Conservation (phyloP, 2,329 filamentous ascomycete species). For the Talaromyces amestolkiae region DNA sequence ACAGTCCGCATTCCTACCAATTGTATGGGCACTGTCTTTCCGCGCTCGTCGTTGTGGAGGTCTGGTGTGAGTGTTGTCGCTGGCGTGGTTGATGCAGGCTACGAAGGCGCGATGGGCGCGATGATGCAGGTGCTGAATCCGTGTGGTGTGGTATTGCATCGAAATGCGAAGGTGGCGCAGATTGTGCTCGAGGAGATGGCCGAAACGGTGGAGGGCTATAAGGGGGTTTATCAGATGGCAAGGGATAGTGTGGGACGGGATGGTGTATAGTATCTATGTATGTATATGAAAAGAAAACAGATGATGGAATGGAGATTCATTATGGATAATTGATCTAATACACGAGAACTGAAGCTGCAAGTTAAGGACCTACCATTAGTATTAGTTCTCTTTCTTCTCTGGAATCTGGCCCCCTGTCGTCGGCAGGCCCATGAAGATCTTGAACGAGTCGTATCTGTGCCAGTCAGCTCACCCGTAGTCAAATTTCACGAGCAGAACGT, state of each 20-base stretch:
- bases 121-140: slow-evolving; percentile 40
- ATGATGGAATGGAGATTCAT: background rate
- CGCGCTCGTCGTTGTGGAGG: slow-evolving; percentile 41
- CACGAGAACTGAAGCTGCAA: background rate
- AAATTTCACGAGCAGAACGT: slow-evolving; percentile 43
- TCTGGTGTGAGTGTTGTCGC: slow-evolving; percentile 39
- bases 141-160: slow-evolving; percentile 33
- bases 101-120: slow-evolving; percentile 42
- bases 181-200: slow-evolving; percentile 42
- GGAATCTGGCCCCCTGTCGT: slow-evolving; percentile 67
- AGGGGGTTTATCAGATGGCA: slow-evolving; percentile 38
- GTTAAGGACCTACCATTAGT: slow-evolving; percentile 6
- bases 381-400: slow-evolving; percentile 41
- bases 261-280: slow-evolving; percentile 10
- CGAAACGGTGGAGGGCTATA: slow-evolving; percentile 36
- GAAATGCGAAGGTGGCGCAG: slow-evolving; percentile 40
- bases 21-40: slow-evolving; percentile 41
- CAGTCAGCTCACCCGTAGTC: slow-evolving; percentile 25
- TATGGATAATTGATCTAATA: background rate
- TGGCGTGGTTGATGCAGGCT: slow-evolving; percentile 46
- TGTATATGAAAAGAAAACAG: background rate
- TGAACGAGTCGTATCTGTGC: slow-evolving; percentile 67
- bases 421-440: slow-evolving; percentile 83
- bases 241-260: slow-evolving; percentile 22
- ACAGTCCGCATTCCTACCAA: slow-evolving; percentile 38